phyloP scores from a whole-genome alignment of 1,139 yeast genomes.

The Kodamaea fungicola region DNA sequence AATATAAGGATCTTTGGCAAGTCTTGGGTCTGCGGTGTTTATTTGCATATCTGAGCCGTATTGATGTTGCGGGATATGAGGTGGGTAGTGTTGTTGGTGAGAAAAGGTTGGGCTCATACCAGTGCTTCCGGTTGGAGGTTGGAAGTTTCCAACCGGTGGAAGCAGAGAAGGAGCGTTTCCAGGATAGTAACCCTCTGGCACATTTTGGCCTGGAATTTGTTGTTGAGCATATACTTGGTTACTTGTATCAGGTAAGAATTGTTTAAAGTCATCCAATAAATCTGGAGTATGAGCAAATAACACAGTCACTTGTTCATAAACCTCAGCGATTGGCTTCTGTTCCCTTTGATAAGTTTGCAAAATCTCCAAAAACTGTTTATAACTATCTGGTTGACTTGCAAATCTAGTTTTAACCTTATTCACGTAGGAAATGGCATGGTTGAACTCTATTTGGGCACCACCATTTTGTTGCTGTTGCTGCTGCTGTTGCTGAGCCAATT shows the following conservation, averaged over 20 bases:
- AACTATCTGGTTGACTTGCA: constrained; percentile 91
- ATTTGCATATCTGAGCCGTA: constrained; percentile 6
- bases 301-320: constrained; percentile 86
- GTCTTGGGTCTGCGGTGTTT: constrained; percentile 15
- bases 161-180: constrained; percentile 47
- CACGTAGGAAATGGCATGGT: constrained; percentile 94
- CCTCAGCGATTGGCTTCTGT: constrained; percentile 92
- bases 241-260: constrained; percentile 89
- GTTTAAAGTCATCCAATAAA: constrained; percentile 87
- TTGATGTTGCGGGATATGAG: constrained; percentile 6
- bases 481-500: constrained; percentile 29
- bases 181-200: constrained; percentile 14
- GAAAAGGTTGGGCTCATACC: constrained; percentile 27
- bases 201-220: constrained; percentile 17
- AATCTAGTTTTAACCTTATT: constrained; percentile 93
- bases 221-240: constrained; percentile 29
- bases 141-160: constrained; percentile 96
- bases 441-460: constrained; percentile 91
- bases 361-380: constrained; percentile 91
- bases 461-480: constrained; percentile 15
- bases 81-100: constrained; percentile 8
- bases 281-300: constrained; percentile 93
- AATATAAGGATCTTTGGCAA: constrained; percentile 28
- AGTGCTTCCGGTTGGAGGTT: constrained; percentile 60
- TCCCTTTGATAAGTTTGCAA: constrained; percentile 95